Evolutionary conservation across 2,329 filamentous ascomycete genomes (phyloP), one percentile per base, ranked within the genome.

Genomic region (Cordyceps militaris): DNA sequence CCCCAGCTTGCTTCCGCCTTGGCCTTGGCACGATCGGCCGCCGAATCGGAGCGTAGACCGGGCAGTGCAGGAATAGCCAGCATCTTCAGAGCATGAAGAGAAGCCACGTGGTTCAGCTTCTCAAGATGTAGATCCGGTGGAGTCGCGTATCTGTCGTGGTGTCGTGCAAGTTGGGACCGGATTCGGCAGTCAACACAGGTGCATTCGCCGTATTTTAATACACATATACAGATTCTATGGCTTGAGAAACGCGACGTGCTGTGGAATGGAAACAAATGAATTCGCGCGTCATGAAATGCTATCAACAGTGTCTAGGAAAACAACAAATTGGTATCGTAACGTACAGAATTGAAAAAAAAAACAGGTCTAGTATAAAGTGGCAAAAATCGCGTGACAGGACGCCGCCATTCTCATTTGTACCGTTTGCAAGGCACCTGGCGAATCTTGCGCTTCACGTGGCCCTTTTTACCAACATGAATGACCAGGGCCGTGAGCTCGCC

Each of bases 401-500:
- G 10, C 3, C 1, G 24, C 16, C 2, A 16, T 32, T 46, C 50
- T 49, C 36, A 4, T 52, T 62, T 59, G 23, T 55, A 52, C 62
- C 67, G 57, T 21, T 66, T 63, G 62, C 78, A 80, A 30, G 67
- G 61, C 3, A 79, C 74, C 65, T 78, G 76, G 23, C 73, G 66
- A 19, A 74, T 66, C 10, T 64, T 65, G 48, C 76, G 70, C 51
- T 63, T 69, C 54, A 75, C 70, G 8, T 63, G 64, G 7, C 67
- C 69, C 6, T 66, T 63, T 2, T 66, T 58, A 4, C 63, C 67
- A 3, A 73, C 81, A 64, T 88, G 82, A 36, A 97, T 82, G 2
- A 97, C 78, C 59, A 96, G 71, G 1, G 89, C 92, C 1, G 88
- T 90, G 62, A 99, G 75, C 61, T 83, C 78, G 1, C 85, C 85